Evolutionary conservation across 2,329 filamentous ascomycete genomes (phyloP).

Genomic region (Seiridium unicorne): DNA sequence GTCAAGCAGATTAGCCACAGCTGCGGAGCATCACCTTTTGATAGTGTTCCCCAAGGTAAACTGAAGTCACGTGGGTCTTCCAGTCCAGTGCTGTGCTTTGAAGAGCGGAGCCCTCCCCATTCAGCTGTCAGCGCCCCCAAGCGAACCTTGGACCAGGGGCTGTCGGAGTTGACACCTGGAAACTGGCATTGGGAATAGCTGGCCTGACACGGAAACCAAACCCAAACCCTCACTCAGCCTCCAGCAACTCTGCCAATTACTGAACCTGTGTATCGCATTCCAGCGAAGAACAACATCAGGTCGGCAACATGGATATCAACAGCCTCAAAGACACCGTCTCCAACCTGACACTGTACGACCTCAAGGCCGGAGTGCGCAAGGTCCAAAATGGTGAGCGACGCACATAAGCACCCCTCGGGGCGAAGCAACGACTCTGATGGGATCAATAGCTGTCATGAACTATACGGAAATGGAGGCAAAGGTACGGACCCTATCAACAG

Average conservation of each 20-base stretch:
- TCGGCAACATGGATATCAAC: constrained; percentile 74
- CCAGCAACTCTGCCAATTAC: neutral
- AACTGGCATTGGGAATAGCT: neutral
- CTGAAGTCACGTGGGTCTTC: too few species aligned
- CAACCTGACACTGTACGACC: constrained; percentile 89
- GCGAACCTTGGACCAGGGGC: neutral
- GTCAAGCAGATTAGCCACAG: too few species aligned
- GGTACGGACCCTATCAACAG: constrained; percentile 33
- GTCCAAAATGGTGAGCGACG: constrained; percentile 82
- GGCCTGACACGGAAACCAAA: neutral
- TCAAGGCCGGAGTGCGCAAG: constrained; percentile 93
- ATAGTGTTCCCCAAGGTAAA: too few species aligned
- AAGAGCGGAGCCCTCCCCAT: too few species aligned
- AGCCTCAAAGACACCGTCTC: constrained; percentile 82
- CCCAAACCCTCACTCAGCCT: neutral
- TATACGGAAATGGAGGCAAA: constrained; percentile 90
- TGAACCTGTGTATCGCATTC: neutral
- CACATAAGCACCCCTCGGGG: neutral
- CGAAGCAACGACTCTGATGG: neutral
- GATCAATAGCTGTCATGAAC: constrained; percentile 81
- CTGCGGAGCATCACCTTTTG: too few species aligned
- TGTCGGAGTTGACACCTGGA: neutral
- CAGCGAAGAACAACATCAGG: neutral
- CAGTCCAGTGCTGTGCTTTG: too few species aligned
- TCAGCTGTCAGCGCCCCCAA: too few species aligned